Evolutionary conservation across 2,329 filamentous ascomycete genomes (phyloP), one percentile per base, ranked within the genome.

Genomic region (Drechslerella coelobrocha): DNA sequence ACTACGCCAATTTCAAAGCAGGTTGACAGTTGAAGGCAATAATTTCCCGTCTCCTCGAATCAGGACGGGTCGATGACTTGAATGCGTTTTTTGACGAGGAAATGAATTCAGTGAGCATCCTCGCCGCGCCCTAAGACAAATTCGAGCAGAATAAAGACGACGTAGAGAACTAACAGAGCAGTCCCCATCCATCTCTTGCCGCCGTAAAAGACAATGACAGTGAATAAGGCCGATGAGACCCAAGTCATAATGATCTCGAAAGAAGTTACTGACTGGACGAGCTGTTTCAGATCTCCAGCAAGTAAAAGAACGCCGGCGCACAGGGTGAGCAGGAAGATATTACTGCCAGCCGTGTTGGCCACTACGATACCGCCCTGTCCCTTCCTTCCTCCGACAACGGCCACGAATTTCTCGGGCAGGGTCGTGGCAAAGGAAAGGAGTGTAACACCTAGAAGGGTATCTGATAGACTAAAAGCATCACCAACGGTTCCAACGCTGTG

Each of bases 261-360:
- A 2, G 73, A n/a, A 0, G 72, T 76, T 23, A 78, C 73, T 14
- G 72, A 75, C 14, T 72, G 73, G 45, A 72, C 71, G 9, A 78
- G 59, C 48, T 69, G 62, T 6, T 74, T 72, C 1, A 75, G 50
- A 72, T 77, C 75, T 8, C 75, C 77, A 41, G 73, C 73, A 17
- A 78, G 50, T 60, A 79, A 77, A 24, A 79, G 65, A 12, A 82
- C 76, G 0, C 81, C 83, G 14, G 81, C 76, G 73, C 83, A 85
- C 2, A 85, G 76, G 1, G 82, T 81, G 14, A 84, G 76, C 29
- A 85, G 76, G 74, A 85, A 85, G 31, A 85, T 82, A 65, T 85
- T 85, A 72, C 82, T 84, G 2, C 83, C 83, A 0, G 80, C 82
- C 2, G 82, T 83, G 47, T 82, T 84, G 0, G 83, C 83, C 4